Evolutionary conservation across 163 green algal species (phyloP), one percentile per base, ranked within the genome.

Genomic region (Prototheca wickerhamii): DNA sequence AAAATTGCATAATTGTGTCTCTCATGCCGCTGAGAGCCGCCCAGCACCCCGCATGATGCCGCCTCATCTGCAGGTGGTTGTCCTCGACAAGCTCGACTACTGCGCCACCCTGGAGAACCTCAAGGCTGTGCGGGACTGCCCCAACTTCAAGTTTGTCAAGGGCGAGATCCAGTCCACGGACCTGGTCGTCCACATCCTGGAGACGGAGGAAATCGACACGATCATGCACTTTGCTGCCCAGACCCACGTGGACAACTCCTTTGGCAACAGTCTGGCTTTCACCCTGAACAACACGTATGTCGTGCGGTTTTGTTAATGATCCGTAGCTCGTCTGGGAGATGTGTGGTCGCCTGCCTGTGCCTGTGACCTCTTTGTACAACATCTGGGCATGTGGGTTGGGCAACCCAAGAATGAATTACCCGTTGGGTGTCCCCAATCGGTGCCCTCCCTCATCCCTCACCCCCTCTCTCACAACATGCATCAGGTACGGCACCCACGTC

Each of bases 171-270:
- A 91, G 65, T 89, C 74, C 25, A 81, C 84, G 29, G 93, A 98
- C 74, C 74, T 98, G 40, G 52, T 99, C 0, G 82, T 76, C 42
- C 90, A 91, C 63, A 61, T 98, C 7, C 76, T 98, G 23, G 66
- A 82, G 23, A 78, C 76, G 8, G 85, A 98, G 73, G 30, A 92
- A 17, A 89, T 99, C 31, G 93, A 99, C 80, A 98, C 92, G 15
- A 80, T 99, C 26, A 95, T 99, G 87, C 93, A 99, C 78, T 99
- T 98, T 76, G 90, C 90, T 40, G 90, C 90, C 15, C 89, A 96
- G 79, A 97, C 91, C 8, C 93, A 99, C 69, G 93, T 99, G 7
- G 93, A 99, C 76, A 98, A 99, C 76, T 95, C 84, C 4, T 99
- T 99, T 72, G 93, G 93, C 33, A 99, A 99, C 82, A 89, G 75